phyloP scores from a whole-genome alignment of 345 rosid genomes.

The Lumnitzera racemosa region DNA sequence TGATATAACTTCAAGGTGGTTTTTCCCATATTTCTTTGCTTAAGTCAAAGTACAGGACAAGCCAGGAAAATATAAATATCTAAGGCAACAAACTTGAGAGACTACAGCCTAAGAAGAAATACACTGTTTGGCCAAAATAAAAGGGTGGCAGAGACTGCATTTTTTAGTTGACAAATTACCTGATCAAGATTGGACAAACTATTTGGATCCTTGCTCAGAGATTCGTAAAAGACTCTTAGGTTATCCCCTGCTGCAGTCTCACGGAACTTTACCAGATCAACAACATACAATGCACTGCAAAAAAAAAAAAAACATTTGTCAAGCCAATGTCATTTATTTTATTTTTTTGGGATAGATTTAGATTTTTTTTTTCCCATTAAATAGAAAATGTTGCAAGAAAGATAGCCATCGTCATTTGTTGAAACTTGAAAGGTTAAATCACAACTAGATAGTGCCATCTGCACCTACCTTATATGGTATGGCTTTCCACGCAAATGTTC shows the following conservation, averaged over 20 bases:
- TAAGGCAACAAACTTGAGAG: not conserved
- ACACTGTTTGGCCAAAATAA: too few relatives aligned
- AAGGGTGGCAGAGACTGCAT: not conserved
- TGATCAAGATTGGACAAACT: conserved; percentile 96
- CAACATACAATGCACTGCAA: conserved; percentile 90
- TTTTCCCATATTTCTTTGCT: too few relatives aligned
- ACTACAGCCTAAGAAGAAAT: not conserved
- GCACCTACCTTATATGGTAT: conserved; percentile 89
- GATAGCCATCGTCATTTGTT: conserved; percentile 6
- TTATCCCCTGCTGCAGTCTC: conserved; percentile 98
- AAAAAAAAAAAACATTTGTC: conserved; percentile 15
- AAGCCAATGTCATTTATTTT: conserved; percentile 12
- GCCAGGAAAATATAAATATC: not conserved
- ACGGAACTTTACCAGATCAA: conserved; percentile 88
- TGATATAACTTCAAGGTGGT: too few relatives aligned
- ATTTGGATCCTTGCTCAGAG: conserved; percentile 99
- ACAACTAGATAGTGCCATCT: not conserved
- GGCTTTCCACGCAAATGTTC: conserved; percentile 90
- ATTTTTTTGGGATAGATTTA: too few relatives aligned
- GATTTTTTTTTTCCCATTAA: too few relatives aligned
- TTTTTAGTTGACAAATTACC: conserved; percentile 24
- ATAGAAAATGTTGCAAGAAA: too few relatives aligned
- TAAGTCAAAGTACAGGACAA: conserved; percentile 1
- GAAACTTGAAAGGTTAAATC: not conserved
- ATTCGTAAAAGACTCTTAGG: conserved; percentile 91